These are phyloP conservation scores for Aspergillus bertholletiae DNA, from an alignment of 495 filamentous ascomycete species.

Conservation along the genomic window DNA sequence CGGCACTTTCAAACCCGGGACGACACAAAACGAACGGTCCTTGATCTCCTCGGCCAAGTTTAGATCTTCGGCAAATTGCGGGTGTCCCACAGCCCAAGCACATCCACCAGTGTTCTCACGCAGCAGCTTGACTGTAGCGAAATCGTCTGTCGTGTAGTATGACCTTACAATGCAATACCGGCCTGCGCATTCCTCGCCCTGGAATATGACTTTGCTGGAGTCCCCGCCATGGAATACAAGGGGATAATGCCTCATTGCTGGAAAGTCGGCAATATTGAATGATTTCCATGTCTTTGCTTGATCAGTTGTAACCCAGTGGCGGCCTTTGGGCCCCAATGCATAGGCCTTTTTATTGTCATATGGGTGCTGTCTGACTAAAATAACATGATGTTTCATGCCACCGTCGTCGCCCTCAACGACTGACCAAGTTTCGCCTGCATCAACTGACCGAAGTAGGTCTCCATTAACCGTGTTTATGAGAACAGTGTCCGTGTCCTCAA, in stretches of 20 bases:
- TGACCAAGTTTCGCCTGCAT: constrained; percentile 75
- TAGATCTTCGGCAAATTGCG: constrained; percentile 63
- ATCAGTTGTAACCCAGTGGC: constrained; percentile 79
- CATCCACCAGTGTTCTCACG: constrained; percentile 65
- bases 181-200: constrained; percentile 59
- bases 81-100: constrained; percentile 75
- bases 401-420: constrained; percentile 56
- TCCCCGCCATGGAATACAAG: constrained; percentile 79
- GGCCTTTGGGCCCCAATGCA: constrained; percentile 57
- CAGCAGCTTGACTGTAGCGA: constrained; percentile 61
- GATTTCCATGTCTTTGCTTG: constrained; percentile 73
- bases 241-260: constrained; percentile 36
- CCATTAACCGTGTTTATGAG: constrained; percentile 55
- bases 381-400: constrained; percentile 50
- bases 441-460: constrained; percentile 65
- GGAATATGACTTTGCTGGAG: constrained; percentile 77
- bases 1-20: constrained; percentile 58
- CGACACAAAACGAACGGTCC: constrained; percentile 75
- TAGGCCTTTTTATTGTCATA: constrained; percentile 77
- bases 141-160: constrained; percentile 83
- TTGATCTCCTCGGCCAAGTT: constrained; percentile 52
- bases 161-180: constrained; percentile 42
- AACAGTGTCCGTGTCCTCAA: constrained; percentile 77
- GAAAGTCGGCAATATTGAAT: constrained; percentile 57
- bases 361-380: constrained; percentile 65